Conservation (phyloP, 176 grass and related monocot species). For the Melocanna baccifera region DNA sequence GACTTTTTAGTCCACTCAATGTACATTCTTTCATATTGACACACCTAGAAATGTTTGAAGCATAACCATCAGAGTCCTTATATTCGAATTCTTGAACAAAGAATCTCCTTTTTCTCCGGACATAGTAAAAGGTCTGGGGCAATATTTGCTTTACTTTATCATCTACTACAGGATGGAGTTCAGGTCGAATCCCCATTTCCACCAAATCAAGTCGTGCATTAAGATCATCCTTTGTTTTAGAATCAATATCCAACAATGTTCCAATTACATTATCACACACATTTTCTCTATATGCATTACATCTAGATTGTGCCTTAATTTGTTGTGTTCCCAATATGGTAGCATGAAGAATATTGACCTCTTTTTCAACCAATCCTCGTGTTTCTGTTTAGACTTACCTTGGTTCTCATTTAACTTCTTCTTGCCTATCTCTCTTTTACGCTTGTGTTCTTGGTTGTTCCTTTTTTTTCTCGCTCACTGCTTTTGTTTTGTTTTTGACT, state of each 20-base stretch:
- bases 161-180: not conserved
- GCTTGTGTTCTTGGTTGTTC: not conserved
- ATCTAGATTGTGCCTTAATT: constrained; percentile 6
- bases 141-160: not conserved
- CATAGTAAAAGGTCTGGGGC: not conserved
- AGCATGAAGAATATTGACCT: not conserved
- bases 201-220: not conserved
- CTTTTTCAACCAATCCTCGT: not conserved
- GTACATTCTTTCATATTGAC: too few relatives aligned
- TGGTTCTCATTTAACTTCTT: not conserved
- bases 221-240: not conserved
- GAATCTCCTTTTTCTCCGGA: not conserved
- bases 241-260: not conserved
- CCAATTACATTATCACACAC: not conserved
- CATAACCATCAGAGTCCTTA: not conserved
- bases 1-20: too few relatives aligned
- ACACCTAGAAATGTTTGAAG: not conserved
- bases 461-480: not conserved
- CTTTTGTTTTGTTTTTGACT: not conserved
- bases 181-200: not conserved
- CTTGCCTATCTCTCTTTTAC: not conserved
- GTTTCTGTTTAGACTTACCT: not conserved
- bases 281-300: constrained; percentile 34
- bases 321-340: not conserved
- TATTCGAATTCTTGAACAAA: not conserved